Conservation (phyloP, 2,329 filamentous ascomycete species). For the Aspergillus ochraceus region DNA sequence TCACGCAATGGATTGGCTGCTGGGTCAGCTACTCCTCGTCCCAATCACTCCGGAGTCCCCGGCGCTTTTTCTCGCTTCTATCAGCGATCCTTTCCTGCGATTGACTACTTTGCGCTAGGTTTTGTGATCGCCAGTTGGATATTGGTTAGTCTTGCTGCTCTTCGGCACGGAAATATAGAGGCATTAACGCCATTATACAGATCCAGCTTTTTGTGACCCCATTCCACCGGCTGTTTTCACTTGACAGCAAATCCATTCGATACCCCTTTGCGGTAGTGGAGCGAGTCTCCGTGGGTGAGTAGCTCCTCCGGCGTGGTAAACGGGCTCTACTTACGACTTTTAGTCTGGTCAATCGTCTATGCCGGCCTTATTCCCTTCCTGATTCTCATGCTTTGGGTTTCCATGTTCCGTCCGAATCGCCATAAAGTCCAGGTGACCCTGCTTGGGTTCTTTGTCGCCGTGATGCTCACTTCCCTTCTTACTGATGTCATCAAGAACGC, state of each 20-base stretch:
- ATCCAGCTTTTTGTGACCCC: conserved; percentile 72
- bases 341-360: conserved; percentile 73
- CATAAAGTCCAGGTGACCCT: conserved; percentile 86
- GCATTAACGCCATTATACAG: conserved; percentile 36
- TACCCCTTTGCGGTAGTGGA: conserved; percentile 84
- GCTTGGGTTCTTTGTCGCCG: conserved; percentile 73
- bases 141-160: conserved; percentile 22
- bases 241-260: conserved; percentile 80
- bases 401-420: conserved; percentile 59
- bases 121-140: conserved; percentile 66
- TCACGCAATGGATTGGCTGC: conserved; percentile 28
- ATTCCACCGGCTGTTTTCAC: conserved; percentile 91
- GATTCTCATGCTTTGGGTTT: conserved; percentile 66
- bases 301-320: background rate
- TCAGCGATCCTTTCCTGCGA: conserved; percentile 76
- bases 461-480: conserved; percentile 76
- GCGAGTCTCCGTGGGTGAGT: conserved; percentile 73
- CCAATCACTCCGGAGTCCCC: conserved; percentile 39
- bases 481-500: conserved; percentile 92
- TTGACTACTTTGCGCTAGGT: conserved; percentile 80
- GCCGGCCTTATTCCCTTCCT: conserved; percentile 70
- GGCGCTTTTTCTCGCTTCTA: conserved; percentile 54
- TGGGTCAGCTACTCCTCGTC: conserved; percentile 22
- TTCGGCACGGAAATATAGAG: background rate
- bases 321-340: background rate